Base-by-base conservation (phyloP, 495 filamentous ascomycete species). In the Durotheca rogersii region DNA sequence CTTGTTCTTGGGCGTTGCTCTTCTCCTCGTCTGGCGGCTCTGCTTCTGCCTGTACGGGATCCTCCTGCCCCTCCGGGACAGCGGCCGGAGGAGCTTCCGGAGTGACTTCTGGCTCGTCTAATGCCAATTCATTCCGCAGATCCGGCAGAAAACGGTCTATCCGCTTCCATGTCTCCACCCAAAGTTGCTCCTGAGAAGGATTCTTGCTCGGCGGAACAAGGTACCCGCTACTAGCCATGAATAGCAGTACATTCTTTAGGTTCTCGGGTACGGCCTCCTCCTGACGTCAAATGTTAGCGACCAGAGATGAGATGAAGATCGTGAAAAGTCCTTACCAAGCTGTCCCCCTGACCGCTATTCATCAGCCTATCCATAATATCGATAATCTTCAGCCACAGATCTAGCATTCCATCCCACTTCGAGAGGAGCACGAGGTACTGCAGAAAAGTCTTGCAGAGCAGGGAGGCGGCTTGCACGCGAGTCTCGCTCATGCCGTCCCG, bases 201-300 rank as follows among this genome's bases (percentile, higher is more conserved):
- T 82, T 76, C 61, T 79, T 69, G 52, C 81, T 81, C 4, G 89
- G 86, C 7, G 87, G 79, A 0, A 88, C 83, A 5, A 99, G 80
- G 56, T 89, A 91, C 20, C 88, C 91, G 30, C 85, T 89, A 63
- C 82, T 90, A 1, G 89, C 82, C 93, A 99, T 97, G 56, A 99
- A 92, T 10, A 97, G 77, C 10, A 99, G 75, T 41, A 97, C 89
- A 53, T 99, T 99, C 70, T 97, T 99, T 51, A 99, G 72, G 57
- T 86, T 90, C 65, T 99, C 94, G 3, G 90, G 89, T 2, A 99
- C 89, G 20, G 93, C 91, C 74, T 97, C 92, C 69, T 95, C 89
- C 86, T 92, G n/a, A n/a, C n/a, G n/a, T n/a, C n/a, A 55, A 44
- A 58, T 15, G 40, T 29, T 7, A 16, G n/a, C n/a, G n/a, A 38